Evolutionary conservation across 139 green algal species (phyloP), one percentile per base, ranked within the genome.

Genomic region (Asterochloris sp.): DNA sequence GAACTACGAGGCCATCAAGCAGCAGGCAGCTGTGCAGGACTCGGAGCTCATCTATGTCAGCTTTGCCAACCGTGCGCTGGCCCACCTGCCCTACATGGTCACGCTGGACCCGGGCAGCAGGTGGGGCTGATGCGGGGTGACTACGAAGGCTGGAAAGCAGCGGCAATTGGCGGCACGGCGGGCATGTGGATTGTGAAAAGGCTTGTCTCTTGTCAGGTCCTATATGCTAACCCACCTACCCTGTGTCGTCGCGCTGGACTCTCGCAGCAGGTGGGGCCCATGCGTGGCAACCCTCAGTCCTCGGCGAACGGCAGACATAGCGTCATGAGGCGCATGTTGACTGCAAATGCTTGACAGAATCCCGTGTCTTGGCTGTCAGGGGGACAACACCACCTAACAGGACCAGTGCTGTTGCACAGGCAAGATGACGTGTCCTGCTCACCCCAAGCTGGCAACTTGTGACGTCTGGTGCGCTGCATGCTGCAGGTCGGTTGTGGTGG

Each of bases 51-150:
- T 87, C 16, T 87, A 87, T 73, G 63, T 87, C 28, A 79, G 73
- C 63, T 76, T 81, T n/a, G 38, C 63, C 66, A 87, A 87, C 67
- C 28, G 71, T 17, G 78, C 74, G 63, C 78, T 87, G 0, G 79
- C 73, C 13, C 78, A 83, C 29, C 80, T 94, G 77, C 91, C 91
- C 21, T 94, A 94, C 82, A 76, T 93, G 71, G 76, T 94, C n/a
- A 85, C 86, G 26, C 85, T 94, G 60, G 85, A 94, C 73, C 75
- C 78, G 13, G 26, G 63, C 74, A 88, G 69, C 67, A 80, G 73
- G 80, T 79, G 16, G 11, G n/a, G 19, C 21, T 69, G n/a, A n/a
- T 69, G 64, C 64, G 64, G 15, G 14, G 64, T 69, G 64, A 69
- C 64, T 69, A 24, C 14, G 14, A 14, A 24, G 64, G 15, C 64